Evolutionary conservation across 441 rosid species (phyloP), one percentile per base, ranked within the genome.

Genomic region (Theobroma grandiflorum): DNA sequence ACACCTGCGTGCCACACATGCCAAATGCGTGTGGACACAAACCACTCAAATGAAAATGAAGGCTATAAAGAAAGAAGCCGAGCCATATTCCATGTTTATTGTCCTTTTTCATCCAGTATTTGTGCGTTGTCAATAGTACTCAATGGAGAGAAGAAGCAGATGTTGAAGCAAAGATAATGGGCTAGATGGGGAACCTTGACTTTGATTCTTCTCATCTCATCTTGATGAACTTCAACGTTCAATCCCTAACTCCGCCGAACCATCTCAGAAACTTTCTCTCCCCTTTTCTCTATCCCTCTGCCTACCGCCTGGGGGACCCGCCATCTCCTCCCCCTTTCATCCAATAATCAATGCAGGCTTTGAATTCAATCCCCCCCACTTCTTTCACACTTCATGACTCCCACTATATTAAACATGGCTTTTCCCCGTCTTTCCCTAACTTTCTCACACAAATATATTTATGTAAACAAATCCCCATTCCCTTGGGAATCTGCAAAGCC

Each of bases 401-500:
- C 89, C 89, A 80, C 89, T 75, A 70, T 75, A 66, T 82, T 77
- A 40, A 65, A 83, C 76, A 77, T 78, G 80, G 49, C 85, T 76
- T 78, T 80, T 75, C 31, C 31, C 43, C 74, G 14, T 66, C 57
- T 67, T 81, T 59, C 61, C 75, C 70, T 61, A 77, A 79, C 82
- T 87, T 82, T 79, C 80, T 75, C 87, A 64, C 84, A 82, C 86
- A 63, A 78, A 79, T 80, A 84, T 81, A 80, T 66, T 76, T 50
- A 79, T 69, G 61, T 40, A 70, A 26, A 61, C 81, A 74, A 83
- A 75, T 77, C 65, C 88, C 90, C 84, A 70, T 78, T 80, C 91
- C 94, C 88, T 93, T 90, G 99, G 99, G 97, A 96, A 96, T 93
- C 95, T 80, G 99, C 98, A 89, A 87, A 78, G 86, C 86, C 89